Conservation (phyloP, 2,329 filamentous ascomycete genomes). For the Penicillium sp. region DNA sequence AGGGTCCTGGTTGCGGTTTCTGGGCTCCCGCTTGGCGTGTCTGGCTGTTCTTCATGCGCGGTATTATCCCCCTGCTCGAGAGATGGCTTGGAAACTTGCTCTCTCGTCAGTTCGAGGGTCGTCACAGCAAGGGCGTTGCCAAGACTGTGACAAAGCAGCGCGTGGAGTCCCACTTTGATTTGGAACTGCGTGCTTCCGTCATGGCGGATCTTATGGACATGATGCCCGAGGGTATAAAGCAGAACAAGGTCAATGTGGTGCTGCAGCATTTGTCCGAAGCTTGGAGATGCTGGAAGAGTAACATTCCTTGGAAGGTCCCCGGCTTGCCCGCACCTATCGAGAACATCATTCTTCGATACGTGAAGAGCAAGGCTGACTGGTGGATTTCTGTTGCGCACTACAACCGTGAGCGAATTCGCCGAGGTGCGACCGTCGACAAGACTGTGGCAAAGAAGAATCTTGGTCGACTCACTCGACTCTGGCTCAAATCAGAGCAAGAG, state of each 20-base stretch:
- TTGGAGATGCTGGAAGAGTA: constrained; percentile 99
- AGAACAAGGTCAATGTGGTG: constrained; percentile 98
- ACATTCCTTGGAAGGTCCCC: constrained; percentile 99
- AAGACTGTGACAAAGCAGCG: constrained; percentile 99
- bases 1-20: constrained; percentile 96
- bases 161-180: constrained; percentile 96
- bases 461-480: constrained; percentile 87
- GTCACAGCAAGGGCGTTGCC: constrained; percentile 97
- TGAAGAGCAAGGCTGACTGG: constrained; percentile 99
- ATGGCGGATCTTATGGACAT: constrained; percentile 99
- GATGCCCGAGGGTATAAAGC: constrained; percentile 99
- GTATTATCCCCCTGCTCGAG: constrained; percentile 94
- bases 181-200: constrained; percentile 94
- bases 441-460: constrained; percentile 99
- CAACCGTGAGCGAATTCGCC: constrained; percentile 93
- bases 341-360: constrained; percentile 97
- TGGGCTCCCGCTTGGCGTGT: constrained; percentile 99
- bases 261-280: constrained; percentile 96
- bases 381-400: constrained; percentile 99
- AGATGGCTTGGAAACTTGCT: constrained; percentile 96
- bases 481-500: constrained; percentile 98
- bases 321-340: constrained; percentile 95
- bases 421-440: constrained; percentile 97
- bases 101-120: constrained; percentile 95
- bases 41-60: constrained; percentile 99